Base-by-base conservation (phyloP, 1,139 yeast species). In the Nakaseomyces sp. region DNA sequence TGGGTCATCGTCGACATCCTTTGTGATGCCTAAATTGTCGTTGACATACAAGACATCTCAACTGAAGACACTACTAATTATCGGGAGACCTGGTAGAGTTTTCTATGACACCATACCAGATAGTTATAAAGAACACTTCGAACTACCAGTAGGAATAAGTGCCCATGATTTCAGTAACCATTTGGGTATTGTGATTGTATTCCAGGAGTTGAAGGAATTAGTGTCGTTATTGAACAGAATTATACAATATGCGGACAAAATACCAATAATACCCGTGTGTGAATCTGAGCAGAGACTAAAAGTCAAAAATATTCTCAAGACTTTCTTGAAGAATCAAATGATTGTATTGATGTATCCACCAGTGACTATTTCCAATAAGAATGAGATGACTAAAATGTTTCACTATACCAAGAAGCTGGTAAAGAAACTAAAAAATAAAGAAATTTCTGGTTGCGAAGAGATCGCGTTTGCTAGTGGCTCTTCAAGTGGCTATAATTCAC, bases 1-100 rank as follows among this genome's bases (percentile, higher is more conserved):
- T 5, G 50, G 57, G 10, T 53, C 58, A 10, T 54, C 62, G 8
- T 55, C 62, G 10, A 51, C 51, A 18, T 57, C 61, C n/a, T 58
- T 60, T 44, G 56, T 60, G n/a, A 60, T 60, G 64, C 64, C 64
- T 9, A 60, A 53, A 45, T 42, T 60, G 16, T 55, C 63, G 0
- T 40, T 56, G 10, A 45, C 53, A 5, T 47, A 51, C 41, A 52
- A 49, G 37, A 7, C 38, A 2, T 20, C 28, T 8, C 38, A 35
- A 15, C 28, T 22, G 13, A 35, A 35, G 28, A 35, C 26, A 7
- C 46, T 58, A 18, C 45, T 58, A 19, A 47, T 58, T 18, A 43
- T 58, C 7, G 61, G 61, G 4, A 54, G 56, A 45, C 50, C 56
- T 3, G 57, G 57, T 6, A 43, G 44, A 37, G 47, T 50, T 19